Evolutionary conservation across 1,139 yeast genomes (phyloP), one percentile per base, ranked within the genome.

Genomic region (Sporopachydermia cereana): DNA sequence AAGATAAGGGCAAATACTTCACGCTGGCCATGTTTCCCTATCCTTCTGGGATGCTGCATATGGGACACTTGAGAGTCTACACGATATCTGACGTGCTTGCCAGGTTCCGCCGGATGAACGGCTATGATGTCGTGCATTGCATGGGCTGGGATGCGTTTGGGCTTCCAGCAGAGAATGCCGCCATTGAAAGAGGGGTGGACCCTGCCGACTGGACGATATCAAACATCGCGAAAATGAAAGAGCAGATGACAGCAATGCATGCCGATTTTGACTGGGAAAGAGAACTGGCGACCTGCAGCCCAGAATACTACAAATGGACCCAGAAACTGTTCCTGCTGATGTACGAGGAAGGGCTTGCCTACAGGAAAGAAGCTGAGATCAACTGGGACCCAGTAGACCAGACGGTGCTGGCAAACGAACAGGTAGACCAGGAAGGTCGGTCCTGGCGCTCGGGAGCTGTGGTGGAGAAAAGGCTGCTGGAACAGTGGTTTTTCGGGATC

Each of bases 131-230:
- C 17, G 71, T 89, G 3, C 95, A 91, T 59, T 96, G 98, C 0
- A 89, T 91, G 95, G 98, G 98, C 0, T 91, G 97, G 96, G 98
- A 91, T 67, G 95, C 97, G 0, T 91, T 91, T 68, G 98, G 98
- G 0, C 68, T 91, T 36, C 98, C 98, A 0, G 98, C 98, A 0
- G 98, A 91, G 59, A 91, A 91, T 62, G 98, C 98, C 0, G 98
- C 98, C 0, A 79, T 85, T 25, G 96, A 89, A 58, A 67, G 95
- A 51, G 79, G 79, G 0, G 71, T 84, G 16, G 78, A 77, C 51
- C 96, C 98, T 0, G 75, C 77, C 0, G 71, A 64, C 0, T 91
- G 98, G 98, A 91, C 98, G 0, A 69, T 67, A 42, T 56, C 68
- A 7, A 91, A 91, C 58, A 88, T 91, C 22, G 64, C 61, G 1